These are phyloP conservation scores for Fomitopsis schrenkii DNA, from an alignment of 1,284 basidiomycete species.

Conservation along the genomic window DNA sequence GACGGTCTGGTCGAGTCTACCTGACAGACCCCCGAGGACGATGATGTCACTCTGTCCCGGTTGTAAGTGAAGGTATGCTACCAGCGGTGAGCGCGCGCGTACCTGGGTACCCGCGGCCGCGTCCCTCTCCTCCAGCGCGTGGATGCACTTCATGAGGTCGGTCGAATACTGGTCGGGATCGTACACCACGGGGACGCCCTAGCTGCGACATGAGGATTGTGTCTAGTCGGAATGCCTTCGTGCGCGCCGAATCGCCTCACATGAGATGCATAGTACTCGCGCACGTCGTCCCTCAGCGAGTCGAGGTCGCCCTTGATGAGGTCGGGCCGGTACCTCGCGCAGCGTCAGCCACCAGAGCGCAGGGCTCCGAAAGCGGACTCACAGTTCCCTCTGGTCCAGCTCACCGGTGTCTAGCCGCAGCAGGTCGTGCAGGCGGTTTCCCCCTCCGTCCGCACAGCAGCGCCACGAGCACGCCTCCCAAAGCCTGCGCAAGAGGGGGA, in stretches of 20 bases:
- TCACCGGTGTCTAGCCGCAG: constrained; percentile 15
- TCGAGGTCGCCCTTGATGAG: constrained; percentile 94
- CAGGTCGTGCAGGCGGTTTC: constrained; percentile 79
- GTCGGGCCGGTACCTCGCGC: constrained; percentile 67
- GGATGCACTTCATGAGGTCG: constrained; percentile 91
- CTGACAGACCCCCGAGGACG: constrained; percentile 85
- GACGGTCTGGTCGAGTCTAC: constrained; percentile 91
- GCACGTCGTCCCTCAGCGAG: constrained; percentile 77
- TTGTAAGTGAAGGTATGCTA: neutral
- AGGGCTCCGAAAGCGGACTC: constrained; percentile 12
- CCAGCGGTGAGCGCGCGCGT: neutral
- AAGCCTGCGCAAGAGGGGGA: constrained; percentile 55
- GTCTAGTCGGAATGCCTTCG: neutral
- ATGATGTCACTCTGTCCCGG: constrained; percentile 61
- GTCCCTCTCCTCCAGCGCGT: constrained; percentile 56
- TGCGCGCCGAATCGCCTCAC: constrained; percentile 30
- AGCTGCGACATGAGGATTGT: neutral
- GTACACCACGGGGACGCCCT: constrained; percentile 67
- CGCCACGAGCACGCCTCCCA: constrained; percentile 68
- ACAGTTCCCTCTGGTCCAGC: constrained; percentile 26
- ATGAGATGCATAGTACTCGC: constrained; percentile 57
- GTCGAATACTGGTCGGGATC: constrained; percentile 83
- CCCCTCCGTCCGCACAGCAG: constrained; percentile 92
- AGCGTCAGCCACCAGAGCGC: neutral
- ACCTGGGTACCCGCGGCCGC: constrained; percentile 35